A percentile compares a stretch with the other conserved stretches of the same genome.
Evolutionary conservation across 1,284 basidiomycete species (phyloP).

Genomic region (Acaromyces ingoldii): DNA sequence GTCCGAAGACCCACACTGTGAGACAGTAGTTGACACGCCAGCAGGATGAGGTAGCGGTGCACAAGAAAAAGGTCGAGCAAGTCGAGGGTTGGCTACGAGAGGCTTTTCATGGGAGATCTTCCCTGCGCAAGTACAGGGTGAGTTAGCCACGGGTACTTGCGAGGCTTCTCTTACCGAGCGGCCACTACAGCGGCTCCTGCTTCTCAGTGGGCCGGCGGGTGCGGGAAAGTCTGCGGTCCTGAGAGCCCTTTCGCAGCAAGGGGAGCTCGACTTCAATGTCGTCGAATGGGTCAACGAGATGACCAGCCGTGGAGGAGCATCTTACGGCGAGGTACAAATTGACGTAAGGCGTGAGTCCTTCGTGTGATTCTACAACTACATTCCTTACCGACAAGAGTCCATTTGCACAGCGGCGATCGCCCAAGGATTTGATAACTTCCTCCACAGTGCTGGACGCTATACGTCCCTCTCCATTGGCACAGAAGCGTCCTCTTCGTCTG

Average conservation of each 20-base stretch:
- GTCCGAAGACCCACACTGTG: no score
- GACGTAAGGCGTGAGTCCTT: no score
- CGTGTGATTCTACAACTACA: no score
- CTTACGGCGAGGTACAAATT: no score
- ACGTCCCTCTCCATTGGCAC: neutral
- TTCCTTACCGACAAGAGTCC: no score
- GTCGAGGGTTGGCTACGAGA: constrained; percentile 80
- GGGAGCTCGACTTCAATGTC: constrained; percentile 72
- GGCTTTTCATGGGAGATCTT: constrained; percentile 64
- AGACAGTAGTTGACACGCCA: no score
- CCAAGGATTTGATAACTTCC: constrained; percentile 36
- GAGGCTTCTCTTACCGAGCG: neutral
- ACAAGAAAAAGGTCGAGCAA: constrained; percentile 77
- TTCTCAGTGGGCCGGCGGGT: constrained; percentile 82
- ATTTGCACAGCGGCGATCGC: constrained; percentile 14
- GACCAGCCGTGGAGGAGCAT: no score
- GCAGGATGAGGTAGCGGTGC: constrained; percentile 69
- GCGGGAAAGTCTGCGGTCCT: constrained; percentile 84
- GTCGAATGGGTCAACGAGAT: constrained; percentile 77
- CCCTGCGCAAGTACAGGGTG: constrained; percentile 66
- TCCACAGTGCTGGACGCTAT: constrained; percentile 24
- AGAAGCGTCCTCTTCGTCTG: no score
- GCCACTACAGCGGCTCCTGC: constrained; percentile 61
- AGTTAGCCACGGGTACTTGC: neutral
- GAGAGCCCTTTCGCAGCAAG: constrained; percentile 61